These are phyloP conservation scores for Leucosporidium creatinivorum DNA, from an alignment of 768 basidiomycete genomes.

Conservation along the genomic window DNA sequence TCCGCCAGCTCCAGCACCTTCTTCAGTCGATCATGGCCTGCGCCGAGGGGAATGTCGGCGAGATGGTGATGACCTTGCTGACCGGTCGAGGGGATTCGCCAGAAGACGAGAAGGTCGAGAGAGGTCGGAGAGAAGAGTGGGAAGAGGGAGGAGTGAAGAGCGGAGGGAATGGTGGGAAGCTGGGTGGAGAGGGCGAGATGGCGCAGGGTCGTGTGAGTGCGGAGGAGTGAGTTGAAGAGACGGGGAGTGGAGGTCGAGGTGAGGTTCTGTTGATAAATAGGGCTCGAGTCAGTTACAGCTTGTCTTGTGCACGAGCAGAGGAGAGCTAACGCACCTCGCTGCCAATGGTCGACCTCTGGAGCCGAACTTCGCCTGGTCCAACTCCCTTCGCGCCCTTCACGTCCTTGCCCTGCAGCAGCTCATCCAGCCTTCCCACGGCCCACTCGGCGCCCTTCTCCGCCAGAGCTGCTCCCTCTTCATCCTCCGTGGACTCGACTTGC, in stretches of 20 bases:
- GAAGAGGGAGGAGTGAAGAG: constrained; percentile 57
- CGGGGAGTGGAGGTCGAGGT: neutral
- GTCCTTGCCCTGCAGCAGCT: constrained; percentile 18
- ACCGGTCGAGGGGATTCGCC: constrained; percentile 58
- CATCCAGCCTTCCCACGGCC: constrained; percentile 13
- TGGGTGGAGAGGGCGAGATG: neutral
- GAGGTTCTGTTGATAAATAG: too few relatives aligned
- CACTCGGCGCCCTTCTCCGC: neutral
- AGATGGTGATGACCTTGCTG: constrained; percentile 59
- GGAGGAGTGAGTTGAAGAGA: constrained; percentile 1
- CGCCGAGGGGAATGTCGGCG: constrained; percentile 58
- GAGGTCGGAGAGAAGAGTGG: constrained; percentile 68
- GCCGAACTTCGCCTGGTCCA: too few relatives aligned
- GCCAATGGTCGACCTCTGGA: too few relatives aligned
- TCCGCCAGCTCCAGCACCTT: constrained; percentile 57
- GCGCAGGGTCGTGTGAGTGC: neutral
- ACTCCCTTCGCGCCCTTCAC: neutral
- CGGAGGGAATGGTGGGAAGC: constrained; percentile 52
- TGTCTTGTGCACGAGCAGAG: too few relatives aligned
- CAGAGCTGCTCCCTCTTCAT: constrained; percentile 20
- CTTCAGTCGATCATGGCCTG: constrained; percentile 59
- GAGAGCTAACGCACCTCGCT: too few relatives aligned
- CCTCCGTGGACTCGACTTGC: constrained; percentile 45
- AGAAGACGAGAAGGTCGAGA: constrained; percentile 67
- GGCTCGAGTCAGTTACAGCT: too few relatives aligned